phyloP scores from a whole-genome alignment of 73 alveolate species.

The Loxodes magnus region DNA sequence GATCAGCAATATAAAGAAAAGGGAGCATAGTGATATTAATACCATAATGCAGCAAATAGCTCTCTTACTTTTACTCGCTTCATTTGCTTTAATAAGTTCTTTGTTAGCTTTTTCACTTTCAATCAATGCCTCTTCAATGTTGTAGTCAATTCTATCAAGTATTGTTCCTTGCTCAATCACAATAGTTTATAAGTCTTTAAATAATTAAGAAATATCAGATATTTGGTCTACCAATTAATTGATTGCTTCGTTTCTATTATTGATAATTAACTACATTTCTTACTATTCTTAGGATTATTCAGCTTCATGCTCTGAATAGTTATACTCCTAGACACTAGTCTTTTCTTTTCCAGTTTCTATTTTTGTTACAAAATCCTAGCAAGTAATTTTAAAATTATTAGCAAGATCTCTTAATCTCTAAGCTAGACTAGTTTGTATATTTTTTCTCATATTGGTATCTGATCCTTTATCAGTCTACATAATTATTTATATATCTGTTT shows the following conservation, averaged over 20 bases:
- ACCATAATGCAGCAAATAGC: conserved; percentile 2
- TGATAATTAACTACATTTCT: neutral
- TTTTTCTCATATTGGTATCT: no score
- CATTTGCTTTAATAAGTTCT: conserved; percentile 42
- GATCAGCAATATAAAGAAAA: neutral
- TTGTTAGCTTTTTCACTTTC: conserved; percentile 51
- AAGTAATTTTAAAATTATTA: no score
- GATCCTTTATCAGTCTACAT: no score
- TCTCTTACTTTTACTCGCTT: neutral
- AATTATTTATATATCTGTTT: no score
- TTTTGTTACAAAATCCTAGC: no score
- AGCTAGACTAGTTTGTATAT: no score
- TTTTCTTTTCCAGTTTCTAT: no score
- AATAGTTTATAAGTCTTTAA: conserved; percentile 67
- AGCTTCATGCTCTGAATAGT: no score
- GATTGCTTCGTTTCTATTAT: conserved; percentile 56
- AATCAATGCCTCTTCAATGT: conserved; percentile 56
- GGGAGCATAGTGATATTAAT: neutral
- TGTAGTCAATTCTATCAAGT: conserved; percentile 85
- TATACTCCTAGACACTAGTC: no score
- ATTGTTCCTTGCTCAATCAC: conserved; percentile 90
- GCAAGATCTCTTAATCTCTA: no score
- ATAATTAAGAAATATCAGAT: conserved; percentile 66
- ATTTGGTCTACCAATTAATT: conserved; percentile 49
- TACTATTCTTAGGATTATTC: no score